Percentiles rank a stretch among this genome's conserved stretches.
phyloP scores from a whole-genome alignment of 495 filamentous ascomycete species.

The Usnea hakonensis region DNA sequence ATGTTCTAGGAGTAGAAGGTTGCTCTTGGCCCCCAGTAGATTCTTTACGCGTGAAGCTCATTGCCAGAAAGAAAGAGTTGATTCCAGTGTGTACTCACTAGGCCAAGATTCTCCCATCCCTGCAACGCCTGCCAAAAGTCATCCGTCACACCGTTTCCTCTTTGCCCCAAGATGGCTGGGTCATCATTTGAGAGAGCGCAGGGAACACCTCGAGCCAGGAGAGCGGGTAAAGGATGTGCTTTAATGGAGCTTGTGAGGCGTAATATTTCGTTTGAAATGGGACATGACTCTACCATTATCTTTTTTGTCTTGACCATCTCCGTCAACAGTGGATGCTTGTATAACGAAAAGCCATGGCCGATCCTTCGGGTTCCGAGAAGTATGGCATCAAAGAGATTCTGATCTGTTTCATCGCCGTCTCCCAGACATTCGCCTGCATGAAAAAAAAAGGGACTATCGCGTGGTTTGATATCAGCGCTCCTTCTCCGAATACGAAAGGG shows the following conservation, averaged over 20 bases:
- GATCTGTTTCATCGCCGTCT: constrained; percentile 64
- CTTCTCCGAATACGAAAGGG: background rate
- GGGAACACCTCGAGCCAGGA: constrained; percentile 75
- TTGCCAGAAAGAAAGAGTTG: too few species aligned
- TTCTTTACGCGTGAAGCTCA: too few species aligned
- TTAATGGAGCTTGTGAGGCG: constrained; percentile 68
- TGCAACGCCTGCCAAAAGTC: constrained; percentile 91
- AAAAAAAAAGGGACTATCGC: constrained; percentile 69
- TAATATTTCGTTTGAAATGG: constrained; percentile 77
- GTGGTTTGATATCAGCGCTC: background rate
- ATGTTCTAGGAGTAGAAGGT: too few species aligned
- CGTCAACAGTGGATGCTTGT: constrained; percentile 84
- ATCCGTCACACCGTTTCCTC: constrained; percentile 67
- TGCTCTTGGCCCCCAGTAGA: too few species aligned
- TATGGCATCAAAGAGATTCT: constrained; percentile 86
- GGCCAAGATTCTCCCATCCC: constrained; percentile 74
- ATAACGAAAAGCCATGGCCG: constrained; percentile 79
- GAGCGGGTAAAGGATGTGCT: constrained; percentile 71
- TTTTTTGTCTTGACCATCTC: constrained; percentile 80
- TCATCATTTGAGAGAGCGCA: constrained; percentile 79
- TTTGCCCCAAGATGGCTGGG: constrained; percentile 72
- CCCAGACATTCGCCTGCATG: constrained; percentile 83
- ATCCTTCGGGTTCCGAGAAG: constrained; percentile 82
- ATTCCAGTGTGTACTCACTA: too few species aligned
- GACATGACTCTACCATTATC: constrained; percentile 81